These are phyloP conservation scores for Globomyces pollinis-pini DNA, from an alignment of 192 early-diverging fungal species.

Conservation along the genomic window DNA sequence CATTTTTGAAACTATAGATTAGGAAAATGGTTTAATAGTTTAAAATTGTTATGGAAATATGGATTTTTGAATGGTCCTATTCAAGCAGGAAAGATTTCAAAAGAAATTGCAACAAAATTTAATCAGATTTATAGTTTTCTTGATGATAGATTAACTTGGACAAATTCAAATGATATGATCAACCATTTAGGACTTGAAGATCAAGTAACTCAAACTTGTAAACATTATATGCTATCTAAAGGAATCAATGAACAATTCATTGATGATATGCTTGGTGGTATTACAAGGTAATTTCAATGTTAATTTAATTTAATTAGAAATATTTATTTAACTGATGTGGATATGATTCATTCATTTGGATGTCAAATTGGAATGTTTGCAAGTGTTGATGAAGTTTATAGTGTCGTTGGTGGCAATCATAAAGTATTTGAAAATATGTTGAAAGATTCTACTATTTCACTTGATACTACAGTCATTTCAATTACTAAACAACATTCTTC, in stretches of 20 bases:
- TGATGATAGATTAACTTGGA: not conserved
- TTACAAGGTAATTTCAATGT: too few species aligned
- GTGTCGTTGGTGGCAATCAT: constrained; percentile 16
- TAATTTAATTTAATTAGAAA: too few species aligned
- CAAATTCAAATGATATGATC: constrained; percentile 1
- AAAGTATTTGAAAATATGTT: constrained; percentile 11
- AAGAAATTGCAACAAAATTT: not conserved
- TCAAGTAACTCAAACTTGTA: not conserved
- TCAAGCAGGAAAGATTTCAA: not conserved
- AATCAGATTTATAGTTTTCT: not conserved
- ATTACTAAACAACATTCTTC: not conserved
- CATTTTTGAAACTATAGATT: too few species aligned
- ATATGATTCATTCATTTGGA: constrained; percentile 5
- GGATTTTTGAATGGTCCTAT: constrained; percentile 4
- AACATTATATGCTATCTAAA: constrained; percentile 2
- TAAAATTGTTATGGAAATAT: constrained; percentile 1
- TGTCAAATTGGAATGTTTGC: constrained; percentile 6
- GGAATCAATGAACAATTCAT: constrained; percentile 11
- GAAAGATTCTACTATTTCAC: not conserved
- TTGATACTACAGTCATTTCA: constrained; percentile 1
- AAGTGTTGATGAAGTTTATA: constrained; percentile 6
- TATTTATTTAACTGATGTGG: constrained; percentile 13
- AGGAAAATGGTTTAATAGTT: too few species aligned
- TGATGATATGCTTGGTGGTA: constrained; percentile 13
- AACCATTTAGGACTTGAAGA: constrained; percentile 1